These are phyloP conservation scores for Orobanche coerulescens DNA, from an alignment of 257 asterid species.

Conservation along the genomic window DNA sequence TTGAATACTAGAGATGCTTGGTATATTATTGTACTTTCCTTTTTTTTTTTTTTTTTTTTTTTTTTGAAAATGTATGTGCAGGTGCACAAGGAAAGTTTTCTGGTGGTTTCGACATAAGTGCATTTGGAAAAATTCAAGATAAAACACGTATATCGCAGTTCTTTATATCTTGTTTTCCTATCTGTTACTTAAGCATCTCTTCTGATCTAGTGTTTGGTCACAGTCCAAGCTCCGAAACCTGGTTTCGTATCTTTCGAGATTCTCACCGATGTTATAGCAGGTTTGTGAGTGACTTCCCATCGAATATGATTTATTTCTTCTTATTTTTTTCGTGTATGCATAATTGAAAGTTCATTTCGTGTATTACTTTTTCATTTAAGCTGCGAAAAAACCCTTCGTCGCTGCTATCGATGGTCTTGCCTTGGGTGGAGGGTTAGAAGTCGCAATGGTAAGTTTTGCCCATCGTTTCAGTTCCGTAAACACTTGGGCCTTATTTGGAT, in stretches of 20 bases:
- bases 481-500: not conserved
- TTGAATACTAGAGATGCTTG: constrained; percentile 7
- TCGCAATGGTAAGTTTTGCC: constrained; percentile 69
- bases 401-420: constrained; percentile 99
- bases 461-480: constrained; percentile 7
- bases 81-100: constrained; percentile 90
- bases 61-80: constrained; percentile 32
- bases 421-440: constrained; percentile 97
- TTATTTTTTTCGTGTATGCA: not conserved
- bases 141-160: constrained; percentile 46
- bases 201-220: constrained; percentile 32
- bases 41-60: no score
- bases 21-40: constrained; percentile 16
- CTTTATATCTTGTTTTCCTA: not conserved
- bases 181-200: constrained; percentile 10
- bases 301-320: not conserved
- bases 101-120: constrained; percentile 85
- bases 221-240: constrained; percentile 76
- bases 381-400: constrained; percentile 84
- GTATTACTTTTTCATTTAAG: constrained; percentile 31
- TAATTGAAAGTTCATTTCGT: not conserved
- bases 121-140: constrained; percentile 66
- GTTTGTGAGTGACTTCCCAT: constrained; percentile 27
- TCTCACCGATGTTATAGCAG: constrained; percentile 68
- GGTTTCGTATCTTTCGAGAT: constrained; percentile 85